Conservation (phyloP, 208 protist genomes). For the Crithidia brevicula region DNA sequence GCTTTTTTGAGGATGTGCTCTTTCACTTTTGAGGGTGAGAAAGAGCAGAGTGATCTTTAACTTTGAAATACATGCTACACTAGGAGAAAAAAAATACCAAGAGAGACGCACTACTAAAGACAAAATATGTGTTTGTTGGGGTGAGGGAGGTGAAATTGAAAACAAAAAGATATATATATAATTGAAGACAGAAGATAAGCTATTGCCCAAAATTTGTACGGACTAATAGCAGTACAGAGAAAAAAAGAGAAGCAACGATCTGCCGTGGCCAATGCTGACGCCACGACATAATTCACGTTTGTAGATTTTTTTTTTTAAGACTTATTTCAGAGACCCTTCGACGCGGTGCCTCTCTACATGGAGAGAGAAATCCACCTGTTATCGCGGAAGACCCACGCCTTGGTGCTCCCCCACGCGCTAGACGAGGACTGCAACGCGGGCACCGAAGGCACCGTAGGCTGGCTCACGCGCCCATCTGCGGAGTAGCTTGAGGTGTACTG, state of each 20-base stretch:
- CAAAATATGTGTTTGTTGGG: not conserved
- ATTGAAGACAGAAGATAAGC: not conserved
- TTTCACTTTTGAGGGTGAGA: no score
- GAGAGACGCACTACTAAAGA: not conserved
- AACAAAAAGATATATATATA: not conserved
- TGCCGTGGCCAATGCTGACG: no score
- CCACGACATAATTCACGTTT: no score
- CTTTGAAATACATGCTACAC: not conserved
- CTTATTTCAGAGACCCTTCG: no score
- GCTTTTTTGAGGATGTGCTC: not conserved
- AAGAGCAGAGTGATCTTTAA: not conserved
- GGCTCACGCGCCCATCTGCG: conserved; percentile 1
- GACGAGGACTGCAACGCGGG: not conserved
- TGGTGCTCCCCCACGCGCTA: conserved; percentile 9
- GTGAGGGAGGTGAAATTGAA: conserved; percentile 2
- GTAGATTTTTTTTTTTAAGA: no score
- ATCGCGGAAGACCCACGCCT: conserved; percentile 27
- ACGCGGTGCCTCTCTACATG: conserved; percentile 8
- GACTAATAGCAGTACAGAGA: not conserved
- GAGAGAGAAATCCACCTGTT: conserved; percentile 23
- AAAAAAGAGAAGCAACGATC: no score
- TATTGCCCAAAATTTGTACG: conserved; percentile 5
- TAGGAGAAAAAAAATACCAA: not conserved
- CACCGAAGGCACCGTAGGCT: not conserved
- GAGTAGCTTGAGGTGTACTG: conserved; percentile 3